phyloP scores from a whole-genome alignment of 805 yeast species.

The Saccharomycopsis sp. region DNA sequence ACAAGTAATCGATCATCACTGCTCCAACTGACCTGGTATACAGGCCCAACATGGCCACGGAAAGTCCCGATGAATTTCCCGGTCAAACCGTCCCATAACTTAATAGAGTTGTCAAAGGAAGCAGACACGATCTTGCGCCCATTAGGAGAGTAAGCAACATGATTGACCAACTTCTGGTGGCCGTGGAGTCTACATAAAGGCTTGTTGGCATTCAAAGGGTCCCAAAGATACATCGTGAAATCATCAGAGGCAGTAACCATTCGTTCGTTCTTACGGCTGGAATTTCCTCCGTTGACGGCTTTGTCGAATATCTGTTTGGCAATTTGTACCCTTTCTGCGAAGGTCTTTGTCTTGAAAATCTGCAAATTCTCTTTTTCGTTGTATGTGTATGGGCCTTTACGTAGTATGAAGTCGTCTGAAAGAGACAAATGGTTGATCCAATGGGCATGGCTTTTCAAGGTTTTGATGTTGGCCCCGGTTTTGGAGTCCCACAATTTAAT shows the following conservation, averaged over 20 bases:
- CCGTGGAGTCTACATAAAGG: slow-evolving; percentile 95
- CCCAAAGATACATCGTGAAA: slow-evolving; percentile 97
- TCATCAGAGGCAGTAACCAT: slow-evolving; percentile 95
- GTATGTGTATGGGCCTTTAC: slow-evolving; percentile 58
- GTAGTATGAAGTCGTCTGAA: slow-evolving; percentile 80
- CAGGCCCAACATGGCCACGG: slow-evolving; percentile 97
- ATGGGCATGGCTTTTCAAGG: slow-evolving; percentile 86
- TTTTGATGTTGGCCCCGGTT: slow-evolving; percentile 70
- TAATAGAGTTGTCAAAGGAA: slow-evolving; percentile 91
- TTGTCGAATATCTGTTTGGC: slow-evolving; percentile 60
- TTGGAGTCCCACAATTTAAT: slow-evolving; percentile 85
- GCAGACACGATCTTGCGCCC: slow-evolving; percentile 87
- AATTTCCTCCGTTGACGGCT: slow-evolving; percentile 53
- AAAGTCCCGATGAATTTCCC: slow-evolving; percentile 87
- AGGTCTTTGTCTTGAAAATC: slow-evolving; percentile 35
- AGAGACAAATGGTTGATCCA: slow-evolving; percentile 95
- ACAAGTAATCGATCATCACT: slow-evolving; percentile 87
- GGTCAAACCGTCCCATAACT: slow-evolving; percentile 91
- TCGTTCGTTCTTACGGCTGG: slow-evolving; percentile 43
- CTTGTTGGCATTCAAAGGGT: slow-evolving; percentile 70
- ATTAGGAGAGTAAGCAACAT: slow-evolving; percentile 93
- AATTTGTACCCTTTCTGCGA: slow-evolving; percentile 44
- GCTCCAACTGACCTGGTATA: slow-evolving; percentile 97
- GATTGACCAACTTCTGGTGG: slow-evolving; percentile 93
- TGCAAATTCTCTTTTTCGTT: slow-evolving; percentile 33